phyloP scores from a whole-genome alignment of 768 basidiomycete genomes.

The Amanita pseudoporphyria region DNA sequence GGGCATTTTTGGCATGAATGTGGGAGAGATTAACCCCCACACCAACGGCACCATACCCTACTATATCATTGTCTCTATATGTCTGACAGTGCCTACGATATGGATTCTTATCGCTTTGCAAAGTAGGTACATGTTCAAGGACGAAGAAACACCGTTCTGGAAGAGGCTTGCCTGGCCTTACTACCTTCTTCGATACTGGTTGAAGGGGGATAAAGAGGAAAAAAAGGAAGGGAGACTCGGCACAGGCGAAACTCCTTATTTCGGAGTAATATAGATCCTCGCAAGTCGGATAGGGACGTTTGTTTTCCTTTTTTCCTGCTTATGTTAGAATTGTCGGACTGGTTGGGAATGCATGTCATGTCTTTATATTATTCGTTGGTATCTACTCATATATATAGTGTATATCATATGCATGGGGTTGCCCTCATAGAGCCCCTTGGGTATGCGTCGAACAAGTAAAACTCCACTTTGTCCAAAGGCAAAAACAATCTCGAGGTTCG shows the following conservation, averaged over 20 bases:
- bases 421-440: not conserved
- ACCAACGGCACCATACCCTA: slow-evolving; percentile 28
- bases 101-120: slow-evolving; percentile 52
- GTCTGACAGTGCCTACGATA: slow-evolving; percentile 38
- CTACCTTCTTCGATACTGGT: slow-evolving; percentile 10
- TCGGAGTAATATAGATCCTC: not conserved
- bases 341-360: not conserved
- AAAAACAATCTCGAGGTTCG: not conserved
- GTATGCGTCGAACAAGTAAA: slow-evolving; percentile 3
- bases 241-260: not conserved
- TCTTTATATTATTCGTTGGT: not conserved
- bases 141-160: slow-evolving; percentile 16
- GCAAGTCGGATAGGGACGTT: too few relatives aligned
- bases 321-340: too few relatives aligned
- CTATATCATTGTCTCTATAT: slow-evolving; percentile 33
- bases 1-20: slow-evolving; percentile 55
- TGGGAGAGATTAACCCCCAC: slow-evolving; percentile 29
- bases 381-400: slow-evolving; percentile 7
- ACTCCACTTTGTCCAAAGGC: not conserved
- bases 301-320: too few relatives aligned
- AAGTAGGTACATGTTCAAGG: slow-evolving; percentile 27
- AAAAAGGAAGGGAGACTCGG: not conserved
- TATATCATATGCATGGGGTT: slow-evolving; percentile 4
- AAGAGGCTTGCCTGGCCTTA: slow-evolving; percentile 29
- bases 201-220: not conserved